Evolutionary conservation across 1,284 basidiomycete genomes (phyloP).

Genomic region (Puccinia horiana): DNA sequence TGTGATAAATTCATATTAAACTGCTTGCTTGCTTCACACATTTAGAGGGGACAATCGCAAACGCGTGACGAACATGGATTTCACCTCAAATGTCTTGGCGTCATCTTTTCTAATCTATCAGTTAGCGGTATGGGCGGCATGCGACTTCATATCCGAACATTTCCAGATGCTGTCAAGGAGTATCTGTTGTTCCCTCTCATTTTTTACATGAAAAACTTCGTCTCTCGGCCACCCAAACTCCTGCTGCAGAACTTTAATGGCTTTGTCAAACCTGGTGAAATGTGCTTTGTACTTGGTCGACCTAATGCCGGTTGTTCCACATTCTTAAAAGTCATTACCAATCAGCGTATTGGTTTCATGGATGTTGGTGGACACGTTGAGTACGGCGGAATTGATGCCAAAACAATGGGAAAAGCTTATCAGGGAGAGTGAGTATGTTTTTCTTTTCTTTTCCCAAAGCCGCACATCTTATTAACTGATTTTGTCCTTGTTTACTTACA

Average conservation of each 20-base stretch:
- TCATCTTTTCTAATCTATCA: slow-evolving; percentile 73
- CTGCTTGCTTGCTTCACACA: not conserved
- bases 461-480: not conserved
- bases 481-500: not conserved
- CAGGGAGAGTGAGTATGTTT: slow-evolving; percentile 47
- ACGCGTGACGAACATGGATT: slow-evolving; percentile 39
- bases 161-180: slow-evolving; percentile 64
- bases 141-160: slow-evolving; percentile 56
- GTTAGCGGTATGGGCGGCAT: slow-evolving; percentile 71
- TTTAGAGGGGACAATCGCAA: slow-evolving; percentile 32
- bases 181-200: slow-evolving; percentile 50
- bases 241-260: slow-evolving; percentile 54
- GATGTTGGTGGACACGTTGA: slow-evolving; percentile 67
- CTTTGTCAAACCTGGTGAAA: slow-evolving; percentile 63
- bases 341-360: slow-evolving; percentile 68
- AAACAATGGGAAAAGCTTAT: slow-evolving; percentile 43
- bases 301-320: slow-evolving; percentile 78
- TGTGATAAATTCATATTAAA: too few species aligned
- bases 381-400: slow-evolving; percentile 66
- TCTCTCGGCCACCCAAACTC: slow-evolving; percentile 54
- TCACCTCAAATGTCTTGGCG: slow-evolving; percentile 61
- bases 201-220: slow-evolving; percentile 35
- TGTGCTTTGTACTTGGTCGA: slow-evolving; percentile 73
- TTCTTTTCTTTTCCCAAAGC: not conserved
- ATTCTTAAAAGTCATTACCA: slow-evolving; percentile 72